phyloP scores from a whole-genome alignment of 164 flowering plant species.

The Nelumbo lutea region DNA sequence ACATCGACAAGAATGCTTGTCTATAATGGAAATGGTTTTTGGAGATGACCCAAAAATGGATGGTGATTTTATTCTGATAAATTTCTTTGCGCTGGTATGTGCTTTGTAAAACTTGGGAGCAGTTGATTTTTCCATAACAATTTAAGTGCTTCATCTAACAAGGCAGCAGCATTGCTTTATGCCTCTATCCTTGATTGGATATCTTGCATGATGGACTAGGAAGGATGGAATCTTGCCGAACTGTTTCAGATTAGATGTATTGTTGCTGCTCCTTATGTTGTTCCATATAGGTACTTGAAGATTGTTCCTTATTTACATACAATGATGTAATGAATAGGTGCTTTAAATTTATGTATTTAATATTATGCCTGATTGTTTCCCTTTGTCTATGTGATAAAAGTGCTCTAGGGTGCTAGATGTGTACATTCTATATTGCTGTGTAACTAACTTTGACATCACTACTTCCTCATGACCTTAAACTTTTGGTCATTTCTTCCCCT shows the following conservation, averaged over 20 bases:
- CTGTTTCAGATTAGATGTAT: slow-evolving; percentile 66
- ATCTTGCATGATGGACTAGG: slow-evolving; percentile 41
- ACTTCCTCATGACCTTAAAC: too few species aligned
- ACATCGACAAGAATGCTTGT: slow-evolving; percentile 68
- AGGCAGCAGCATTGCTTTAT: not conserved
- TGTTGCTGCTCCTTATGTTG: slow-evolving; percentile 92
- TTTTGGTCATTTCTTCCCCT: too few species aligned
- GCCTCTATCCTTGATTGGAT: not conserved
- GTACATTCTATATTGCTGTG: not conserved
- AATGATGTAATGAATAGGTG: not conserved
- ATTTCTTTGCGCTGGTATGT: slow-evolving; percentile 87
- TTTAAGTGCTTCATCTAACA: not conserved
- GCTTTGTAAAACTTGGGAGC: not conserved
- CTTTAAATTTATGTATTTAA: not conserved
- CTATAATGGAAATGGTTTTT: slow-evolving; percentile 50
- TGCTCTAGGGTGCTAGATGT: not conserved
- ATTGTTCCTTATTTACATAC: too few species aligned
- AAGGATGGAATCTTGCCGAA: slow-evolving; percentile 98
- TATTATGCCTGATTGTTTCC: not conserved
- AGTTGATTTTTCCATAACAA: not conserved
- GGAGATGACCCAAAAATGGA: slow-evolving; percentile 44
- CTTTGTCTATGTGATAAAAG: not conserved
- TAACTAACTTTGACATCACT: too few species aligned
- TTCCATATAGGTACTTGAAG: slow-evolving; percentile 68
- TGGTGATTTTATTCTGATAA: slow-evolving; percentile 75